These are phyloP conservation scores for Phytomonas sp. DNA, from an alignment of 208 protist species.

Conservation along the genomic window DNA sequence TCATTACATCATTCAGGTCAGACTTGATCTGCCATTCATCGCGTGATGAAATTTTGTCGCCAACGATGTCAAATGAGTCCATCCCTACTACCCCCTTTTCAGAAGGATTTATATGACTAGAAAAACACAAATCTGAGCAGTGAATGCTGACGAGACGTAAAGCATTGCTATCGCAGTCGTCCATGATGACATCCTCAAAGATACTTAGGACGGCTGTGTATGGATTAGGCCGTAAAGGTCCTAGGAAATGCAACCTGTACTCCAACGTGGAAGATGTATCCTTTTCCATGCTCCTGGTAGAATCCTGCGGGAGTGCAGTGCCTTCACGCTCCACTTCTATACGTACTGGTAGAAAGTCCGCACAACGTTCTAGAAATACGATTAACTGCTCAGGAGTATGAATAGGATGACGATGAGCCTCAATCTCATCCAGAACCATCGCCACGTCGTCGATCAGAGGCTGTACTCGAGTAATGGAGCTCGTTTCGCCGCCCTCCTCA, in stretches of 20 bases:
- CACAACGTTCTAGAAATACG: constrained; percentile 19
- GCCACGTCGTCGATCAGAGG: constrained; percentile 3
- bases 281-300: neutral
- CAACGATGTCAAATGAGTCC: neutral
- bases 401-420: constrained; percentile 21
- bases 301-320: constrained; percentile 8
- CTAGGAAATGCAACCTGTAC: constrained; percentile 34
- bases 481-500: neutral
- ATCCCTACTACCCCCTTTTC: neutral
- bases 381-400: constrained; percentile 32
- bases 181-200: constrained; percentile 61
- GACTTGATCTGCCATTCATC: neutral
- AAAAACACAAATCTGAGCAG: constrained; percentile 29
- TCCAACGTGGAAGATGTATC: neutral
- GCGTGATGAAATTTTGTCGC: neutral
- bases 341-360: constrained; percentile 34
- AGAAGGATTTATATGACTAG: neutral
- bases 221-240: constrained; percentile 27
- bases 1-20: neutral
- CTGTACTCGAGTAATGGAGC: neutral
- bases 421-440: constrained; percentile 19
- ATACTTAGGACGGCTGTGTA: constrained; percentile 31
- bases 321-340: constrained; percentile 31
- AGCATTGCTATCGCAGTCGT: constrained; percentile 36
- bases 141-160: constrained; percentile 33